These are phyloP conservation scores for Orbilia javanica DNA, from an alignment of 2,329 filamentous ascomycete species.

Conservation along the genomic window DNA sequence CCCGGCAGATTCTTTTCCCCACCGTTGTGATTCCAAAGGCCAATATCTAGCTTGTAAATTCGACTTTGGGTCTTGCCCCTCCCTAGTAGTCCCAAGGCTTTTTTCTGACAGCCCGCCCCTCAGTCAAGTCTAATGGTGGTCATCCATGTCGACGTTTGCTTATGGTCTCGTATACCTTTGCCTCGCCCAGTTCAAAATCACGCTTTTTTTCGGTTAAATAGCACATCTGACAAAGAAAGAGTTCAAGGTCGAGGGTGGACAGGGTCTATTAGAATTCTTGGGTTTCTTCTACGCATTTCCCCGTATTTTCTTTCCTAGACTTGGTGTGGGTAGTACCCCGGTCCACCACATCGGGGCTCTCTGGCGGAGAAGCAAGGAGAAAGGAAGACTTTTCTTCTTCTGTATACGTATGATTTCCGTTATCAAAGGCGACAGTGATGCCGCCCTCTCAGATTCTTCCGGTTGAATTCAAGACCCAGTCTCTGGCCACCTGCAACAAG, in stretches of 20 bases:
- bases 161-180: constrained; percentile 48
- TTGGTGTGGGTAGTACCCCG: constrained; percentile 40
- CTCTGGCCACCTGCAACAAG: constrained; percentile 53
- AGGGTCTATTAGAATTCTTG: constrained; percentile 45
- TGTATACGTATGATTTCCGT: constrained; percentile 36
- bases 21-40: constrained; percentile 18
- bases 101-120: constrained; percentile 45
- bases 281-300: constrained; percentile 51
- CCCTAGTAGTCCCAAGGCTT: constrained; percentile 22
- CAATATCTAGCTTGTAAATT: not conserved
- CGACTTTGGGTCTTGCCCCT: constrained; percentile 29
- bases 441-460: constrained; percentile 50
- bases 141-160: constrained; percentile 46
- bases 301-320: constrained; percentile 52
- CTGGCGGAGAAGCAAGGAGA: constrained; percentile 41
- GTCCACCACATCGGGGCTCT: constrained; percentile 44
- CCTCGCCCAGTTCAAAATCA: constrained; percentile 47
- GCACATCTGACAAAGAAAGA: constrained; percentile 55
- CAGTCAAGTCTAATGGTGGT: constrained; percentile 35
- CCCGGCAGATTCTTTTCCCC: constrained; percentile 35
- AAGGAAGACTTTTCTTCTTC: constrained; percentile 44
- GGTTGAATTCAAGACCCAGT: constrained; percentile 56
- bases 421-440: constrained; percentile 40
- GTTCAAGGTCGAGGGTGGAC: constrained; percentile 16
- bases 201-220: constrained; percentile 58